Evolutionary conservation across 2,329 filamentous ascomycete genomes (phyloP), one percentile per base, ranked within the genome.

Genomic region (Paraconiothyrium sp.): DNA sequence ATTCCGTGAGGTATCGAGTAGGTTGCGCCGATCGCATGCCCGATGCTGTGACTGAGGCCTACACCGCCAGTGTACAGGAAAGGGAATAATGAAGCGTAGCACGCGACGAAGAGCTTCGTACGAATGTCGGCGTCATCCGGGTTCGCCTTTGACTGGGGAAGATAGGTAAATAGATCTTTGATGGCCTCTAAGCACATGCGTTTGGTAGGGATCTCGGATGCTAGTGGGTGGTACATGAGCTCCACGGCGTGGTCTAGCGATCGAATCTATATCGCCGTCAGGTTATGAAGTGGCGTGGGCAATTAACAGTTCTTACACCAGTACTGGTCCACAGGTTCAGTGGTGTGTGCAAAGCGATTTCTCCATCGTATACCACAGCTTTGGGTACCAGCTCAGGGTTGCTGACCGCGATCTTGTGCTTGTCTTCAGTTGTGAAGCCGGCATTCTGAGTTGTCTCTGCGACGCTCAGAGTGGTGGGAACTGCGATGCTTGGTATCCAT

Each of bases 201-300:
- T 52, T 83, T 82, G 30, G 79, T 82, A 1, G 76, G 76, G 51
- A 86, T 78, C 67, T 86, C 84, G 1, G 83, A 82, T 1, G 83
- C 79, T 1, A 81, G 82, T 6, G 84, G 83, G 62, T 88, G 83
- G 66, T 86, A 86, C 74, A 85, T 79, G 14, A 82, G 67, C 72
- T 88, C 85, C 46, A 87, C 80, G 8, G 85, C 84, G 65, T 88
- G 85, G 61, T 87, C 85, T 46, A 87, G 74, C 0, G 85, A 84
- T 44, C 85, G 77, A 50, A 88, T 79, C 44, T 77, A 47, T 16
- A 14, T 9, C 2, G 9, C n/a, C 6, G 22, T 71, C 27, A 74
- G 60, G 22, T 35, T 9, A 22, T 20, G 43, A 46, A 20, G 4
- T 8, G 2, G 10, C 10, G 1, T 46, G 2, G 22, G 9, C 27